Evolutionary conservation across 1,284 basidiomycete genomes (phyloP), one percentile per base, ranked within the genome.

Genomic region (Ceratobasidium sp.): DNA sequence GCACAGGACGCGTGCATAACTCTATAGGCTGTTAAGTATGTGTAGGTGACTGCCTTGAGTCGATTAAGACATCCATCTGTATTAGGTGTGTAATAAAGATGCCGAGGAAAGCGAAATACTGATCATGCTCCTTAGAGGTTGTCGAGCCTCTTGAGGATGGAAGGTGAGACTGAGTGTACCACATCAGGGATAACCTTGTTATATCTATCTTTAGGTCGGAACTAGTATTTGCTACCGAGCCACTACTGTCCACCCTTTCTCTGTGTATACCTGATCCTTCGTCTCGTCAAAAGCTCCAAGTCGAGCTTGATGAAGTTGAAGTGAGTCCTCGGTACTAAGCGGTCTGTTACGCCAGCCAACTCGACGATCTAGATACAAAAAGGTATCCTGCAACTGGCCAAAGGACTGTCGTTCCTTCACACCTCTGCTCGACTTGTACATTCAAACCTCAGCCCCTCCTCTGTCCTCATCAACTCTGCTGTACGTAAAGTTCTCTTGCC

Each of bases 91-190:
- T 38, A 50, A 73, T 7, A 9, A 44, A 57, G 23, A 44, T 26
- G 52, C 50, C 38, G 12, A 57, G n/a, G n/a, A 9, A 44, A 42
- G 13, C 20, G 17, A 3, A 44, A 10, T 57, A 74, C 40, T 28
- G n/a, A 54, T 65, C 3, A 33, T 33, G 33, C 40, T 33, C 46
- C 38, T 38, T 81, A 91, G 97, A 99, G 86, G 96, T 99, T 90
- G 96, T 98, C 38, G 97, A 99, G 85, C 97, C 97, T n/a, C 86
- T 98, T 61, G 97, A 99, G 85, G 97, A 99, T 84, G 94, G 96
- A 0, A 88, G 96, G 78, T 84, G 42, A n/a, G 73, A 56, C 26
- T 28, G 7, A 54, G 23, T 33, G 62, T 28, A 3, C 54, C 15
- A 40, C 66, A 20, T 42, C n/a, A 38, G 48, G n/a, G 50, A 40